Conservation (phyloP, 75 land plant genomes). For the Sequoiadendron giganteum region DNA sequence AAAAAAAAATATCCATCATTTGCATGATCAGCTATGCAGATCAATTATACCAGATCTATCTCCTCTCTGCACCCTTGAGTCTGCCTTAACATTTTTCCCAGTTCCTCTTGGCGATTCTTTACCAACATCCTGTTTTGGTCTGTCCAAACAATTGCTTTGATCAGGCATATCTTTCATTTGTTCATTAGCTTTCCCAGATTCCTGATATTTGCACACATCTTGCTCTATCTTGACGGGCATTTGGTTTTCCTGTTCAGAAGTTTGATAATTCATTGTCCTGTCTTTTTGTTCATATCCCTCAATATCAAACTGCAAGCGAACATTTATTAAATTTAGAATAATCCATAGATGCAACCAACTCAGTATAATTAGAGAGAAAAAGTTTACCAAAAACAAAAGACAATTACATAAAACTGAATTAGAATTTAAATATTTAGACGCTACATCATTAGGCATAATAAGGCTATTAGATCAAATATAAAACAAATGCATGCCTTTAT, state of each 20-base stretch:
- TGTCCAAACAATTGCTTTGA: neutral
- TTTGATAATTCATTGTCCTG: neutral
- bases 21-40: neutral
- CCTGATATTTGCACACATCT: neutral
- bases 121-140: neutral
- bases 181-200: neutral
- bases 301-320: neutral
- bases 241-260: neutral
- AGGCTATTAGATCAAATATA: neutral
- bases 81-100: slow-evolving; percentile 4
- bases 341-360: neutral
- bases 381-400: neutral
- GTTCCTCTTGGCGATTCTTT: neutral
- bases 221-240: neutral
- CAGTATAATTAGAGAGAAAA: neutral
- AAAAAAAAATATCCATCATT: neutral
- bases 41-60: slow-evolving; percentile 4
- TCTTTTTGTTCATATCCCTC: neutral
- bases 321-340: neutral
- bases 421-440: neutral
- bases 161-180: neutral
- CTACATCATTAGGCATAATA: neutral
- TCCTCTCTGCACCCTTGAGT: slow-evolving; percentile 5
- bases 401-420: neutral
- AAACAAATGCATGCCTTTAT: neutral